Base-by-base conservation (phyloP, 257 asterid genomes). In the Linderniella brevidens region DNA sequence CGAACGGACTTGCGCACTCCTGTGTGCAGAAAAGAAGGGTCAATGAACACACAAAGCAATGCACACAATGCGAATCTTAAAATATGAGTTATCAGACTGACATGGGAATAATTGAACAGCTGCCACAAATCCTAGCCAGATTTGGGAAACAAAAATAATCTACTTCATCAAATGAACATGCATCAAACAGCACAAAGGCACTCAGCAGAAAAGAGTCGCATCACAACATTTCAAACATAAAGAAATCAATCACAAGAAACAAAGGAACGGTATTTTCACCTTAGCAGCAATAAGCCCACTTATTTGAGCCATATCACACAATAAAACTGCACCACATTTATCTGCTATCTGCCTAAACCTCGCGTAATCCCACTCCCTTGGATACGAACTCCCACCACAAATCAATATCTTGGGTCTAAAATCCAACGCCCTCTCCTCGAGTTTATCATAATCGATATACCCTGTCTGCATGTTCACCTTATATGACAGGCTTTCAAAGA, bases 291-390 rank as follows among this genome's bases (percentile, higher is more conserved):
- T 66, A 61, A 85, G 96, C 35, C 99, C 99, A 46, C 99, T 90
- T 56, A 77, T 85, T 66, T 90, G 99, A 67, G 99, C 97, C 99
- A 90, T 90, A 62, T 90, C 99, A 48, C 96, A 90, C 64, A 88
- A 57, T 73, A 88, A 68, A 46, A 78, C 77, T n/a, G 95, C 95
- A 57, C 97, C 97, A 53, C 97, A 88, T 53, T 72, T 88, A 73
- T 88, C 97, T 0, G 97, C 93, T 62, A 80, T 74, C 68, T 80
- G 85, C 55, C 95, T 72, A 59, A 88, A 78, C 75, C 86, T 75
- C n/a, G 75, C 76, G 57, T 88, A 88, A 67, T 86, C 97, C 95
- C 86, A 80, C 53, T 88, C 97, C 37, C 97, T 63, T 13, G 96
- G 92, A 62, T 86, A 86, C 0, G 92, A 86, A 66, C 97, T 88